Base-by-base conservation (phyloP, 1,284 basidiomycete genomes). In the Rhodotorula sp. region DNA sequence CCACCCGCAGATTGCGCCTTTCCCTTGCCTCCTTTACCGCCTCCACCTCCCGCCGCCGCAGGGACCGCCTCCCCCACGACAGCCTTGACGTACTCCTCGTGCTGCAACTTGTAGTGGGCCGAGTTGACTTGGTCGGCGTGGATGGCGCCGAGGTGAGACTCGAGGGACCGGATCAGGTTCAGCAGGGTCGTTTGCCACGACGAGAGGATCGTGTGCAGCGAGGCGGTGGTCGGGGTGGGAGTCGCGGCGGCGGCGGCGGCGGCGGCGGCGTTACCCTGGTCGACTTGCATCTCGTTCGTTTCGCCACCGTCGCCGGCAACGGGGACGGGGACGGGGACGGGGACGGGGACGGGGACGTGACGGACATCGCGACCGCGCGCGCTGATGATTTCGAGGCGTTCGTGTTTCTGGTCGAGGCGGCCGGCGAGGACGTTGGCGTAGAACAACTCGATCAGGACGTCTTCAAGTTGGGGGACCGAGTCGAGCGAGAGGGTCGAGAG, bases 401-500 rank as follows among this genome's bases (percentile, higher is more conserved):
- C 86, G 76, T 90, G 86, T 79, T 91, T 91, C 83, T 97, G 94
- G 81, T 97, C 92, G 62, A 99, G 88, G 78, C 92, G 93, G 18
- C 92, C 95, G 58, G 88, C 87, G 54, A 98, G 85, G 61, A 97
- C 84, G 77, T 91, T 90, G 52, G 91, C 87, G 81, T 97, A 98
- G 80, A 97, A 92, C 15, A 90, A 89, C 78, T 97, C 94, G 80
- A 99, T 97, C 80, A 97, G 91, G 74, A 97, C 86, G 81, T 97
- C 94, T 81, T 98, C 96, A 6, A 98, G 87, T 74, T 91, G 90
- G 63, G 92, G 88, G 65, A 92, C 87, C 2, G 86, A 88, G 3
- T 87, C 84, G 80, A 93, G 86, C 60, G 91, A 86, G 26, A 97
- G 86, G 3, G 85, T 84, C 64, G 85, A 79, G 20, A 91, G 85